A percentile compares a stretch with the other conserved stretches of the same genome.
Conservation (phyloP, 768 basidiomycete species). For the Macrocybe gigantea region DNA sequence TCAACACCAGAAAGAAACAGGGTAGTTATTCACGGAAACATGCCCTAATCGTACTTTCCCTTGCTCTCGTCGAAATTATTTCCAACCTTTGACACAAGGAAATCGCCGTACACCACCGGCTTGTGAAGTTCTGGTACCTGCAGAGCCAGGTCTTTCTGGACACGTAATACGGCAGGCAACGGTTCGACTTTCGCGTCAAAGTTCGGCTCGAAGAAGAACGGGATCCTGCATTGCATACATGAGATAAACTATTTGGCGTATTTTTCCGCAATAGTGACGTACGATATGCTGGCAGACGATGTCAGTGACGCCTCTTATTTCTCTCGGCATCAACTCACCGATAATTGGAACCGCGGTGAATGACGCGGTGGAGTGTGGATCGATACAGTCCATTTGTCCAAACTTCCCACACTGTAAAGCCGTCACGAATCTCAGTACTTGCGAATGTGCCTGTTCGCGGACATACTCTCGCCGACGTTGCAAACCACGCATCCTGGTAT, state of each 20-base stretch:
- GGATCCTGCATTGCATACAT: slow-evolving; percentile 44
- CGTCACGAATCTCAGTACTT: neutral
- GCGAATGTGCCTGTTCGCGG: neutral
- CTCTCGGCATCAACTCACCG: slow-evolving; percentile 28
- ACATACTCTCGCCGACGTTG: slow-evolving; percentile 87
- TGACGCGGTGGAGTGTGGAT: slow-evolving; percentile 85
- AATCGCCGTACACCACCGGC: slow-evolving; percentile 72
- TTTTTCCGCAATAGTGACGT: slow-evolving; percentile 20
- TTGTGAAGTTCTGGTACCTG: slow-evolving; percentile 17
- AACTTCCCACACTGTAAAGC: slow-evolving; percentile 74
- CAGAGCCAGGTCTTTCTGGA: slow-evolving; percentile 22
- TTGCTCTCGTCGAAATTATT: slow-evolving; percentile 57
- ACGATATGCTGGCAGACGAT: slow-evolving; percentile 57
- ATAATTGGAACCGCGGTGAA: slow-evolving; percentile 73
- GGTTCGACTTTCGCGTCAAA: slow-evolving; percentile 68
- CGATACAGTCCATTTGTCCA: slow-evolving; percentile 85
- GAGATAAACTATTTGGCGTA: neutral
- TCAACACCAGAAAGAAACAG: slow-evolving; percentile 6
- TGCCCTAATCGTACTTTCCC: slow-evolving; percentile 27
- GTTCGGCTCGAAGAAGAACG: slow-evolving; percentile 94
- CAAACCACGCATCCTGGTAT: slow-evolving; percentile 80
- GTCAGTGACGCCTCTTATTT: neutral
- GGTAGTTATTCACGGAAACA: neutral
- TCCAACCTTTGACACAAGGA: slow-evolving; percentile 66
- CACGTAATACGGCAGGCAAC: slow-evolving; percentile 50